A percentile compares a stretch with the other conserved stretches of the same genome.
These are phyloP conservation scores for Cladorrhinum sp. DNA, from an alignment of 2,329 filamentous ascomycete genomes.

Conservation along the genomic window DNA sequence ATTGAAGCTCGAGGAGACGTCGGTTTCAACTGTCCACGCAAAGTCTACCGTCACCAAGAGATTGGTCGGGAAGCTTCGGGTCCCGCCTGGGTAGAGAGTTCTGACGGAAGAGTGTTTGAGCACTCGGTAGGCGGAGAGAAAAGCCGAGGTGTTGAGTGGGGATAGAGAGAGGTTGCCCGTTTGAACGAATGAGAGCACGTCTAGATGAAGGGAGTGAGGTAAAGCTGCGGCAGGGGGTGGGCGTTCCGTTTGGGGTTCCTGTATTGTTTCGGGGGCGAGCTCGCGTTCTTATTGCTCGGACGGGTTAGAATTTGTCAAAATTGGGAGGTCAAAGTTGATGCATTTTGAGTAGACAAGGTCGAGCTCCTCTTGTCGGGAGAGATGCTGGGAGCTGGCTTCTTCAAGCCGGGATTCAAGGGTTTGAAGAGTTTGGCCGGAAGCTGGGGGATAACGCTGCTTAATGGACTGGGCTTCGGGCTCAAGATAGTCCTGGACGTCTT, in stretches of 20 bases:
- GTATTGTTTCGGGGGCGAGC: slow-evolving; percentile 60
- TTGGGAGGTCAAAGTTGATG: too few relatives aligned
- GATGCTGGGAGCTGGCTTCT: neutral
- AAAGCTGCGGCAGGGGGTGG: slow-evolving; percentile 40
- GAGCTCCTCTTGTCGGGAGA: slow-evolving; percentile 17
- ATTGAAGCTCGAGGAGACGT: neutral
- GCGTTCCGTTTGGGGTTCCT: slow-evolving; percentile 53
- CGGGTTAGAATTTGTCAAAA: too few relatives aligned
- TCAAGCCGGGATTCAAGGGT: too few relatives aligned
- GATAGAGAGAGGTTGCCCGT: slow-evolving; percentile 43
- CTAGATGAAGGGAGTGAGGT: slow-evolving; percentile 40
- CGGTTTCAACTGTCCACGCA: slow-evolving; percentile 39
- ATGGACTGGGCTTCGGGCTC: slow-evolving; percentile 55
- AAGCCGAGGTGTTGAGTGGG: too few relatives aligned
- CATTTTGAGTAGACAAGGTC: too few relatives aligned
- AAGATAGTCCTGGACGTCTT: slow-evolving; percentile 37
- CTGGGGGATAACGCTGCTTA: slow-evolving; percentile 49
- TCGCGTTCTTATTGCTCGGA: slow-evolving; percentile 72
- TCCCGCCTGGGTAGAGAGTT: too few relatives aligned
- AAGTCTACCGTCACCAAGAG: slow-evolving; percentile 53
- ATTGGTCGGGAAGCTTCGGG: too few relatives aligned
- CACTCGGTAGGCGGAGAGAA: too few relatives aligned
- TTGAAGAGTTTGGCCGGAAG: too few relatives aligned
- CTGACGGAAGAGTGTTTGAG: too few relatives aligned
- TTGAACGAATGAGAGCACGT: slow-evolving; percentile 41